Evolutionary conservation across 768 basidiomycete species (phyloP).

Genomic region (Vishniacozyma victoriae): DNA sequence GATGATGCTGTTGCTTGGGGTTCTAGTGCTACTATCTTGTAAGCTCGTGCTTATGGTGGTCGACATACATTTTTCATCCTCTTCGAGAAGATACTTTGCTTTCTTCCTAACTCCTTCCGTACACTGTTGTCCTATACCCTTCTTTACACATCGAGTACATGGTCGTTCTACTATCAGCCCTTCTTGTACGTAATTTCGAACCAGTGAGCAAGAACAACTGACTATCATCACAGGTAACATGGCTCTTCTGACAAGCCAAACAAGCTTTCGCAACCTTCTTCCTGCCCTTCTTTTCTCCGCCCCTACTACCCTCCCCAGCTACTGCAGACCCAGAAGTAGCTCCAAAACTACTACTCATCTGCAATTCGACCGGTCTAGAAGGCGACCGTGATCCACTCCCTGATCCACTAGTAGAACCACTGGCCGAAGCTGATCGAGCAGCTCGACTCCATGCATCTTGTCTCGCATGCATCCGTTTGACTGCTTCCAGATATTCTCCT

Average conservation of each 20-base stretch:
- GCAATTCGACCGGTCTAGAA: constrained; percentile 2
- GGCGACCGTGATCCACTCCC: background rate
- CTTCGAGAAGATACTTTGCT: constrained; percentile 92
- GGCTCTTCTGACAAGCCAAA: constrained; percentile 92
- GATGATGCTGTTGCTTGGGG: background rate
- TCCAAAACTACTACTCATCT: too few species aligned
- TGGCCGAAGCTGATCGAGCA: constrained; percentile 14
- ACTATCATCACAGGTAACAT: constrained; percentile 98
- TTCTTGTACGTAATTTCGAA: background rate
- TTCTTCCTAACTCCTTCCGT: constrained; percentile 95
- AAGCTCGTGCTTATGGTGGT: background rate
- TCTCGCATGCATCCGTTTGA: constrained; percentile 18
- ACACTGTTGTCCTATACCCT: constrained; percentile 79
- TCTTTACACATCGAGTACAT: constrained; percentile 91
- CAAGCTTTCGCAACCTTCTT: constrained; percentile 62
- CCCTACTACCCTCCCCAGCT: constrained; percentile 9
- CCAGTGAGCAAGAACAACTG: constrained; percentile 45
- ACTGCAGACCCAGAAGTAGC: constrained; percentile 1
- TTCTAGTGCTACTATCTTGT: background rate
- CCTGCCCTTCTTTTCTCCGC: constrained; percentile 20
- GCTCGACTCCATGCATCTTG: constrained; percentile 17
- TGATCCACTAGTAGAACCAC: constrained; percentile 1
- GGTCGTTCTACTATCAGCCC: constrained; percentile 66
- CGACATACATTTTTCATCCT: constrained; percentile 74
- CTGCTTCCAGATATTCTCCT: background rate